Conservation (phyloP, 202 grass and related monocot genomes). For the Zizania palustris region DNA sequence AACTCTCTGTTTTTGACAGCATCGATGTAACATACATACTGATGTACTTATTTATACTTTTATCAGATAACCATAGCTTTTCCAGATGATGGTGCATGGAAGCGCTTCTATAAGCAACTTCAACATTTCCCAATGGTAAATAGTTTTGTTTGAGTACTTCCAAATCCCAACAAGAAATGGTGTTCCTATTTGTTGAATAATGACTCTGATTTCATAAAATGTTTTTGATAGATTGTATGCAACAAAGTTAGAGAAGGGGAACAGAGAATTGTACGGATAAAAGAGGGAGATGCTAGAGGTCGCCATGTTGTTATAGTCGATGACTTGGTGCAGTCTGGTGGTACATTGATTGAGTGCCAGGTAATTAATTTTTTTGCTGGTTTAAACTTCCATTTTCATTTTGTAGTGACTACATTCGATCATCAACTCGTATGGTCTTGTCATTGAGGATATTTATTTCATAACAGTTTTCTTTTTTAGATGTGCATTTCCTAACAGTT, state of each 20-base stretch:
- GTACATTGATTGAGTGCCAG: constrained; percentile 98
- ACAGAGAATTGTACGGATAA: constrained; percentile 89
- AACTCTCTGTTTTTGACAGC: neutral
- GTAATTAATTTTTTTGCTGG: constrained; percentile 40
- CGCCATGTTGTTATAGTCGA: constrained; percentile 96
- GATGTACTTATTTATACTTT: constrained; percentile 30
- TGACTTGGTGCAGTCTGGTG: constrained; percentile 94
- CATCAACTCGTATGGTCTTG: neutral
- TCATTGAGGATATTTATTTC: constrained; percentile 14
- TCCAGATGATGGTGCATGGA: constrained; percentile 97
- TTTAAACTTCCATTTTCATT: neutral
- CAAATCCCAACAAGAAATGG: neutral
- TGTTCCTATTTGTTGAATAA: neutral
- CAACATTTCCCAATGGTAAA: constrained; percentile 98
- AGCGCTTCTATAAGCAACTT: constrained; percentile 98
- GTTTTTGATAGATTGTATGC: constrained; percentile 71
- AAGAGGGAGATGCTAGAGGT: constrained; percentile 87
- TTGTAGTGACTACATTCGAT: constrained; percentile 18
- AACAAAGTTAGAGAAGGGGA: constrained; percentile 98
- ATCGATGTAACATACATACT: constrained; percentile 9
- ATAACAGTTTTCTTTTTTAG: neutral
- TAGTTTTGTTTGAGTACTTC: constrained; percentile 24
- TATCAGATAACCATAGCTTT: constrained; percentile 97
- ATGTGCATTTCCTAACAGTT: neutral
- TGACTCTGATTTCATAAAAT: constrained; percentile 36